These are phyloP conservation scores for Ceratocystis harringtonii DNA, from an alignment of 2,329 filamentous ascomycete species.

Conservation along the genomic window DNA sequence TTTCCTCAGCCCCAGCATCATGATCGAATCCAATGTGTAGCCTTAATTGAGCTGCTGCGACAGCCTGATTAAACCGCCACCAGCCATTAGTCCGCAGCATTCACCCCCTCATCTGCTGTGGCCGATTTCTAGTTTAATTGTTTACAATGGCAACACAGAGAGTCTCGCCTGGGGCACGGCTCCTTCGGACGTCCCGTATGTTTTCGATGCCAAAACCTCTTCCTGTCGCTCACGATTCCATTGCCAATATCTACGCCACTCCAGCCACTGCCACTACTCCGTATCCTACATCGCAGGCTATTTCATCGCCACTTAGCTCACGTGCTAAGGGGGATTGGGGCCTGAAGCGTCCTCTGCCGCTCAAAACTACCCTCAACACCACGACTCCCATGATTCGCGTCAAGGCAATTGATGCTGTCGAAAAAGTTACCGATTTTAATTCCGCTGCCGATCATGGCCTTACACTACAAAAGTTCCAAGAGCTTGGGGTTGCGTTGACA, in stretches of 20 bases:
- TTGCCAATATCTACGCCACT: constrained; percentile 25
- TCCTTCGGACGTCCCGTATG: constrained; percentile 75
- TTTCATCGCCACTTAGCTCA: constrained; percentile 61
- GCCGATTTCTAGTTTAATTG: not conserved
- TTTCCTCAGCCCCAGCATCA: constrained; percentile 14
- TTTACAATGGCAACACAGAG: constrained; percentile 15
- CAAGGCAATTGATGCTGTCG: constrained; percentile 64
- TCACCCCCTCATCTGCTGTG: not conserved
- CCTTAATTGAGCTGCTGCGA: not conserved
- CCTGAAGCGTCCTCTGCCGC: constrained; percentile 68
- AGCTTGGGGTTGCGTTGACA: constrained; percentile 59
- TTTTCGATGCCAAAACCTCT: constrained; percentile 75
- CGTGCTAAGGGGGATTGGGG: constrained; percentile 78
- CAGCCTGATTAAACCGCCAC: not conserved
- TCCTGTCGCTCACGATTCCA: constrained; percentile 41
- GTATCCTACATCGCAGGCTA: constrained; percentile 69
- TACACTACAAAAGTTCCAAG: constrained; percentile 73
- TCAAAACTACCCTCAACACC: constrained; percentile 55
- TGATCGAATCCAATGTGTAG: not conserved
- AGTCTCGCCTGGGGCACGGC: constrained; percentile 46
- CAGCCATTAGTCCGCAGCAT: not conserved
- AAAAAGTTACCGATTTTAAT: constrained; percentile 79
- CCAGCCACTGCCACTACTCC: constrained; percentile 44
- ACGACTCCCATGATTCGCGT: constrained; percentile 64
- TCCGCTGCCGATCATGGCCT: constrained; percentile 69